A percentile compares a stretch with the other conserved stretches of the same genome.
Conservation (phyloP, 441 rosid species). For the Mallotus repandus region DNA sequence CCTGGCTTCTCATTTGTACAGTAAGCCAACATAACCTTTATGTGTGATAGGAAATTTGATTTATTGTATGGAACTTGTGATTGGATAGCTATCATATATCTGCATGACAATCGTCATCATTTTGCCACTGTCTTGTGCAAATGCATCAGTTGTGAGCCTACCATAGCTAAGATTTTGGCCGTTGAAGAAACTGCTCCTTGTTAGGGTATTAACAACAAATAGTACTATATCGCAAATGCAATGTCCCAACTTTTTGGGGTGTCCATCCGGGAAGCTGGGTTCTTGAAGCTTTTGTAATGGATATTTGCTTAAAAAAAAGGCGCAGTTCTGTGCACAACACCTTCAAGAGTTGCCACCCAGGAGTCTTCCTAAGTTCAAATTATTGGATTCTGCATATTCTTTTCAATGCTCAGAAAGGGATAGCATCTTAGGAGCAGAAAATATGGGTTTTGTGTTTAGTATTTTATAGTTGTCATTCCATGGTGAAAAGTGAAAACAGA, state of each 20-base stretch:
- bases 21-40: slow-evolving; percentile 48
- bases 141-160: slow-evolving; percentile 13
- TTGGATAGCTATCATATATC: background rate
- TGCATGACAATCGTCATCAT: background rate
- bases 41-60: slow-evolving; percentile 9
- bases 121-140: slow-evolving; percentile 5
- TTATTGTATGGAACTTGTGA: slow-evolving; percentile 17
- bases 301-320: background rate
- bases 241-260: background rate
- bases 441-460: background rate
- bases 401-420: background rate
- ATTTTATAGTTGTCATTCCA: background rate
- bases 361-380: background rate
- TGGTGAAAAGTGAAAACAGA: background rate
- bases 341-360: background rate
- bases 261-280: background rate
- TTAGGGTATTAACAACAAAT: background rate
- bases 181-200: slow-evolving; percentile 1
- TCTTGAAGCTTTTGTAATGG: background rate
- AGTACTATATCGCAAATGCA: background rate
- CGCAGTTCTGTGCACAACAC: background rate
- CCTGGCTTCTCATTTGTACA: slow-evolving; percentile 88
- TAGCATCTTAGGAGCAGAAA: background rate
- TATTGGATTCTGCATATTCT: background rate
- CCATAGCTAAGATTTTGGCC: slow-evolving; percentile 7